phyloP scores from a whole-genome alignment of 768 basidiomycete species.

The Dioszegia hungarica region DNA sequence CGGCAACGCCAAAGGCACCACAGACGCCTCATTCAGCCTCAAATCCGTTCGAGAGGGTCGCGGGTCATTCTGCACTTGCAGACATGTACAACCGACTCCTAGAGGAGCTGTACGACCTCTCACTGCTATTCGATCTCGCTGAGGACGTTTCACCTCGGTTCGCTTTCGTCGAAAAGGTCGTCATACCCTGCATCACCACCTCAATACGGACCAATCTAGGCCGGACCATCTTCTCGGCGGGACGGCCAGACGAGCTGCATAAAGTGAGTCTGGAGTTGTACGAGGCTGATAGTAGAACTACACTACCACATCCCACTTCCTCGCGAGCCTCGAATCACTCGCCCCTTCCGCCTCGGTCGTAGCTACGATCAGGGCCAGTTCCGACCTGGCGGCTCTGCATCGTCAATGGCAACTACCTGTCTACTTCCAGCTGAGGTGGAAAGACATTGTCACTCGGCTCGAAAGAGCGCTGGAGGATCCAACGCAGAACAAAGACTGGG shows the following conservation, averaged over 20 bases:
- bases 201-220: slow-evolving; percentile 84
- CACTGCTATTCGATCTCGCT: slow-evolving; percentile 68
- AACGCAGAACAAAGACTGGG: slow-evolving; percentile 14
- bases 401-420: slow-evolving; percentile 92
- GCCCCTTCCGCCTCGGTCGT: slow-evolving; percentile 71
- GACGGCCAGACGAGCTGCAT: slow-evolving; percentile 82
- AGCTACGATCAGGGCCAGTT: slow-evolving; percentile 66
- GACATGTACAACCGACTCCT: slow-evolving; percentile 76
- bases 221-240: slow-evolving; percentile 76
- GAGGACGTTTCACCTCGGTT: slow-evolving; percentile 62
- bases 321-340: slow-evolving; percentile 72
- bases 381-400: slow-evolving; percentile 67
- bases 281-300: slow-evolving; percentile 63
- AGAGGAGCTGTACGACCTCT: slow-evolving; percentile 54
- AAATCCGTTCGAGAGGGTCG: slow-evolving; percentile 51
- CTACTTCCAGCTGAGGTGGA: slow-evolving; percentile 96
- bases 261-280: slow-evolving; percentile 57
- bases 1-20: slow-evolving; percentile 67
- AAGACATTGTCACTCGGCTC: slow-evolving; percentile 74
- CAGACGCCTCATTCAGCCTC: slow-evolving; percentile 60
- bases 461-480: slow-evolving; percentile 55
- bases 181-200: slow-evolving; percentile 78
- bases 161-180: slow-evolving; percentile 77
- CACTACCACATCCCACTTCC: slow-evolving; percentile 73
- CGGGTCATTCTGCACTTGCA: slow-evolving; percentile 64